A percentile compares a stretch with the other conserved stretches of the same genome.
These are phyloP conservation scores for Tricholoma sp. DNA, from an alignment of 768 basidiomycete genomes.

Conservation along the genomic window DNA sequence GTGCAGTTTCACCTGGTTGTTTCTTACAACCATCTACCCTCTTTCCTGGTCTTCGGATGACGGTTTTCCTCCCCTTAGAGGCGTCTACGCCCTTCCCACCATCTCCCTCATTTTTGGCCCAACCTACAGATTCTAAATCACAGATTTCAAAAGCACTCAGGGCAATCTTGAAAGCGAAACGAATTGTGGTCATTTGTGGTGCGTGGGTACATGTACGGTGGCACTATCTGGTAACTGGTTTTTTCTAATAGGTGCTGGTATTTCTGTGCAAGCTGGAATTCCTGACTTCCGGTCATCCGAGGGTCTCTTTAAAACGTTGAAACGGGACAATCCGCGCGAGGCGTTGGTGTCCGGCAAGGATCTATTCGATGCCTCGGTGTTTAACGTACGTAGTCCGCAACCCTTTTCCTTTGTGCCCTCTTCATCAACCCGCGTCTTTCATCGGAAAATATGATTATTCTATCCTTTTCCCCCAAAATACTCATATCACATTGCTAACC, in stretches of 20 bases:
- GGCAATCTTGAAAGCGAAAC: constrained; percentile 72
- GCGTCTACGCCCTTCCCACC: constrained; percentile 38
- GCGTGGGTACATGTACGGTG: constrained; percentile 21
- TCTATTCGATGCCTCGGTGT: constrained; percentile 86
- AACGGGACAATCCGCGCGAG: constrained; percentile 73
- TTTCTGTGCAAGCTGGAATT: constrained; percentile 83
- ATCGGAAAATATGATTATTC: not conserved
- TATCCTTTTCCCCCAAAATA: not conserved
- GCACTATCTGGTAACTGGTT: not conserved
- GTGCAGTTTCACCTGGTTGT: constrained; percentile 7
- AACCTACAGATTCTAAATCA: constrained; percentile 36
- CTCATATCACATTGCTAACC: not conserved
- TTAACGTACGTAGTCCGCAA: constrained; percentile 55
- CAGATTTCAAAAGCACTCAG: constrained; percentile 54
- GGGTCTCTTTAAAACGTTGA: constrained; percentile 75
- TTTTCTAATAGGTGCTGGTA: constrained; percentile 65
- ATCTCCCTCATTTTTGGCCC: constrained; percentile 53
- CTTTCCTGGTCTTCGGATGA: constrained; percentile 37
- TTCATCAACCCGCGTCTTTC: not conserved
- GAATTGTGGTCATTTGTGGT: constrained; percentile 87
- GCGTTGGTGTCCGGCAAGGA: constrained; percentile 74
- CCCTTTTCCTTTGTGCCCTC: not conserved
- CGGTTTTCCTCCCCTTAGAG: constrained; percentile 59
- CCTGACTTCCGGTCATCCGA: constrained; percentile 85
- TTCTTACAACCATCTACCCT: constrained; percentile 13